These are phyloP conservation scores for Cercis canadensis DNA, from an alignment of 306 rosid species.

Conservation along the genomic window DNA sequence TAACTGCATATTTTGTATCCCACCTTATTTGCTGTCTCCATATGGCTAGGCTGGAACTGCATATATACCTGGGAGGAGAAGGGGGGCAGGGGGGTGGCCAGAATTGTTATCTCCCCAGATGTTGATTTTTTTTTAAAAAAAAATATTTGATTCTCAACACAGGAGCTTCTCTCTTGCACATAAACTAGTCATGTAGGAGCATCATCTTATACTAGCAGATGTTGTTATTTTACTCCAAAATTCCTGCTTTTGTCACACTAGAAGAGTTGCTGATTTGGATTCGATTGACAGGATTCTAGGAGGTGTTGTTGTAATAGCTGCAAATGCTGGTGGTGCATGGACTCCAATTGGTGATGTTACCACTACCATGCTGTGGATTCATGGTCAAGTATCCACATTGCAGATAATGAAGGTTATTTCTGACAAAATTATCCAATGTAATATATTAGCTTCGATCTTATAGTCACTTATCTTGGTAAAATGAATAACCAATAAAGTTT, in stretches of 20 bases:
- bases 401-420: slow-evolving; percentile 73
- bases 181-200: background rate
- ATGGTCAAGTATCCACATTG: slow-evolving; percentile 88
- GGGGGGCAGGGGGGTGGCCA: too few species aligned
- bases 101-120: too few species aligned
- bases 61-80: too few species aligned
- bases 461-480: slow-evolving; percentile 10
- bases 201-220: background rate
- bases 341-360: slow-evolving; percentile 98
- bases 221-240: background rate
- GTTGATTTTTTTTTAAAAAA: too few species aligned
- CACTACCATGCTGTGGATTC: slow-evolving; percentile 98
- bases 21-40: too few species aligned
- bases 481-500: slow-evolving; percentile 17
- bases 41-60: too few species aligned
- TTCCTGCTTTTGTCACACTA: slow-evolving; percentile 1
- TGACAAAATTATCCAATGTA: slow-evolving; percentile 16
- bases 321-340: slow-evolving; percentile 99
- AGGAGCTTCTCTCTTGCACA: too few species aligned
- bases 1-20: too few species aligned
- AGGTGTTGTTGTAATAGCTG: slow-evolving; percentile 94
- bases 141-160: too few species aligned
- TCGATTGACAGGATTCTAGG: slow-evolving; percentile 83
- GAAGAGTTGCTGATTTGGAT: slow-evolving; percentile 38
- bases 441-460: slow-evolving; percentile 5